Conservation (phyloP, 257 asterid genomes). For the Solanum chiquidenum region DNA sequence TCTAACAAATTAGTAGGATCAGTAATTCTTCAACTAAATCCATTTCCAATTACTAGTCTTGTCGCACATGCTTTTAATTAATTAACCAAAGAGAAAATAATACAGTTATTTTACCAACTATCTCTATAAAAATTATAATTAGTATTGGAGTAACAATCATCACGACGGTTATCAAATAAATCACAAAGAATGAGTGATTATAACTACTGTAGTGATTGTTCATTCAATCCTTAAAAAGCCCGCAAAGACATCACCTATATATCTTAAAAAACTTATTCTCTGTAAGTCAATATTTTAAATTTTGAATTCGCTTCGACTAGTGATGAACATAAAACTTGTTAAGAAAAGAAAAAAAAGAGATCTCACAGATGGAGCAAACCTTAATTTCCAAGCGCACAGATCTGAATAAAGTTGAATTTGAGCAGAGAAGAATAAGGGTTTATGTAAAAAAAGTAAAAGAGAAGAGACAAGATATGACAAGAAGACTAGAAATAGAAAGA, state of each 20-base stretch:
- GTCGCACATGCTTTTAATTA: not conserved
- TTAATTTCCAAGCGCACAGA: not conserved
- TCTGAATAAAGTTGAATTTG: not conserved
- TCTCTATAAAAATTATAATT: not conserved
- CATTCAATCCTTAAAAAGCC: not conserved
- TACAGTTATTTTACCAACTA: not conserved
- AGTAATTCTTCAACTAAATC: not conserved
- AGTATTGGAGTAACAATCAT: conserved; percentile 19
- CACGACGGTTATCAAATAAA: not conserved
- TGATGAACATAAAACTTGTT: not conserved
- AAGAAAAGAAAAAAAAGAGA: not conserved
- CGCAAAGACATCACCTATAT: not conserved
- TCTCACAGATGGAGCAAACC: conserved; percentile 6
- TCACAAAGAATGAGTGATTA: not conserved
- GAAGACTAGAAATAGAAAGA: not conserved
- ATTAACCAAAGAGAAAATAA: not conserved
- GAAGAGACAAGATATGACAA: conserved; percentile 15
- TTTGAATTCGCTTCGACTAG: not conserved
- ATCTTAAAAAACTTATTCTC: not conserved
- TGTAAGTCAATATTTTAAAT: not conserved
- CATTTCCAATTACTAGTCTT: not conserved
- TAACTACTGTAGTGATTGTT: not conserved
- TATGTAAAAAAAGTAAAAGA: not conserved
- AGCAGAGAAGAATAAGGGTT: not conserved
- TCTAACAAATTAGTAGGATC: not conserved